A percentile compares a stretch with the other conserved stretches of the same genome.
These are phyloP conservation scores for Venturiaceae sp. DNA, from an alignment of 2,329 filamentous ascomycete species.

Conservation along the genomic window DNA sequence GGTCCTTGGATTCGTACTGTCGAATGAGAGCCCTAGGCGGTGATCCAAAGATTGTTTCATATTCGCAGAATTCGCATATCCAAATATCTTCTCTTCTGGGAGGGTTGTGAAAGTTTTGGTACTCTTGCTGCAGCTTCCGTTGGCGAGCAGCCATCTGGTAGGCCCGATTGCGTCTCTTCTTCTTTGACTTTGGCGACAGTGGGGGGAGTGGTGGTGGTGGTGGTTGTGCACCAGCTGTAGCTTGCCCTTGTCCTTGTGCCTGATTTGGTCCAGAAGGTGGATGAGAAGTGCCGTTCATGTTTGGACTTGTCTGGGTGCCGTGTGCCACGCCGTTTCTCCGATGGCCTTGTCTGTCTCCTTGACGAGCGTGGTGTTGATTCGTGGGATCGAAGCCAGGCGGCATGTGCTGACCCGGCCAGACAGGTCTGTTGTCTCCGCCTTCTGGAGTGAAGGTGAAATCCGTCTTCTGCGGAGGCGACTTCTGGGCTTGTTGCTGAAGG, in stretches of 20 bases:
- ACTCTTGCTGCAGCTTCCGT: constrained; percentile 67
- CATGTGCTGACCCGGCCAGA: constrained; percentile 51
- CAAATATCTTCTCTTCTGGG: constrained; percentile 67
- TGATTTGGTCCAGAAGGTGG: constrained; percentile 11
- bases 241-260: constrained; percentile 17
- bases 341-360: not conserved
- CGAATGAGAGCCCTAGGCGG: constrained; percentile 77
- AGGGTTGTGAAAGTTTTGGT: constrained; percentile 66
- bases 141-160: constrained; percentile 67
- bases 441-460: constrained; percentile 97
- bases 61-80: constrained; percentile 98
- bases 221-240: constrained; percentile 18
- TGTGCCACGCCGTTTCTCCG: constrained; percentile 38
- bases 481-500: constrained; percentile 55
- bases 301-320: constrained; percentile 46
- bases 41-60: constrained; percentile 87
- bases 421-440: constrained; percentile 70
- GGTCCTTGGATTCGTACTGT: constrained; percentile 90
- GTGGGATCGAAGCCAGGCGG: constrained; percentile 13
- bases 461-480: constrained; percentile 60
- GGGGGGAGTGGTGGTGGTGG: constrained; percentile 31
- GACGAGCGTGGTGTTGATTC: constrained; percentile 7
- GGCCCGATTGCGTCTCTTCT: constrained; percentile 37
- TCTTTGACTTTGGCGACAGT: constrained; percentile 49
- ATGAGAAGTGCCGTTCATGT: constrained; percentile 30